Evolutionary conservation across 1,139 yeast genomes (phyloP), one percentile per base, ranked within the genome.

Genomic region (Chernovozyma sophiae-reginae): DNA sequence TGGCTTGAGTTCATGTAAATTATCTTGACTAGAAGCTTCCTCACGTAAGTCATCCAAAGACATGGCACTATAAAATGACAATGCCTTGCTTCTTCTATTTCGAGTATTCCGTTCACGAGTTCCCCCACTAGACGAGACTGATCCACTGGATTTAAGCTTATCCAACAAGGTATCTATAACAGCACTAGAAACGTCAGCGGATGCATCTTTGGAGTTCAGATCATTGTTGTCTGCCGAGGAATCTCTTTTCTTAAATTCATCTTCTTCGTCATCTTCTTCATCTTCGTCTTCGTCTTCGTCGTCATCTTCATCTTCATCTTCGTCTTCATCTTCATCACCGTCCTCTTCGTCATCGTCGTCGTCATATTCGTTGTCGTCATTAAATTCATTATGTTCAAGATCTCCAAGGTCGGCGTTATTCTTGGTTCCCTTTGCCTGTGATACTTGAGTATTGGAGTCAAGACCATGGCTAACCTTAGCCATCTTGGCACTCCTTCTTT

Each of bases 131-230:
- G 46, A 34, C 1, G 55, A 41, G 17, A 6, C 29, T 5, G 63
- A 55, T 1, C 57, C 62, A 38, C 58, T 58, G 1, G 68, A 51
- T 43, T 68, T 65, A 32, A 70, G 53, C 41, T 58, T 64, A 35
- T 62, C 67, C 35, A 70, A 49, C 35, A 70, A 53, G 7, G 56
- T 55, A 43, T 69, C 75, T 42, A 70, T 68, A 4, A 60, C 63
- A 3, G 66, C 64, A 22, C 56, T 49, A 13, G 53, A 46, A 24
- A 34, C 37, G 10, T 47, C 53, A 25, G 31, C 36, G 30, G 33
- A 26, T 11, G 24, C 30, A 13, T 41, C 46, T 6, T 38, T 40
- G 14, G 26, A 33, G 42, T 28, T 29, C 39, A 36, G 30, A 15
- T 36, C 43, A 14, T 36, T 42, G 15, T 37, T 38, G 23, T 31